These are phyloP conservation scores for Discostella stelligeroides DNA, from an alignment of 108 stramenopile species.

Conservation along the genomic window DNA sequence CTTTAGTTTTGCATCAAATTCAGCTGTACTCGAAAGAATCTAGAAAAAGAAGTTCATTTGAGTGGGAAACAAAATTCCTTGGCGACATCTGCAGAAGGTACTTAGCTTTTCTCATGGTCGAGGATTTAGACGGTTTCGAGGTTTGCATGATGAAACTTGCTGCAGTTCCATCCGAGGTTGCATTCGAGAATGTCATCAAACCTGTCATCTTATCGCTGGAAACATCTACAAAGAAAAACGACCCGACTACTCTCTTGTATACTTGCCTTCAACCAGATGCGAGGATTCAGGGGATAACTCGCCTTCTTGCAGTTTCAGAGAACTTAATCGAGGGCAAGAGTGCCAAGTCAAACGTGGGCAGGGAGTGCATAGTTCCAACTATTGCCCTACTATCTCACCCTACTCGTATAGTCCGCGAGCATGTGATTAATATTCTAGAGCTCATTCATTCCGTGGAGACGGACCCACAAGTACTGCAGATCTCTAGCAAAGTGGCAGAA, in stretches of 20 bases:
- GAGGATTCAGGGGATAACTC: conserved; percentile 25
- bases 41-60: conserved; percentile 24
- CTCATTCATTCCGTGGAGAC: conserved; percentile 25
- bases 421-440: conserved; percentile 50
- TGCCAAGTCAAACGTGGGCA: conserved; percentile 11
- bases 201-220: conserved; percentile 35
- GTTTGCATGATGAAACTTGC: conserved; percentile 21
- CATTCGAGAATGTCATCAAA: conserved; percentile 32
- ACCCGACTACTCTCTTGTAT: conserved; percentile 24
- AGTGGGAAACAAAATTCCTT: conserved; percentile 31
- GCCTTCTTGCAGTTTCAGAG: conserved; percentile 44
- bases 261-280: conserved; percentile 37
- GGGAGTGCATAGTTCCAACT: conserved; percentile 47
- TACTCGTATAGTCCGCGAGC: conserved; percentile 48
- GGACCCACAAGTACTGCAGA: conserved; percentile 24
- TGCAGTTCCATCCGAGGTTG: conserved; percentile 20
- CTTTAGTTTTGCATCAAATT: conserved; percentile 37
- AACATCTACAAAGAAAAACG: conserved; percentile 4
- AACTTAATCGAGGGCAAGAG: conserved; percentile 23
- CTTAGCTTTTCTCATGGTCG: conserved; percentile 5
- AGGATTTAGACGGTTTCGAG: conserved; percentile 19
- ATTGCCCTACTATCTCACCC: conserved; percentile 53
- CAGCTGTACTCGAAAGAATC: conserved; percentile 37
- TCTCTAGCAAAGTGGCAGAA: conserved; percentile 47
- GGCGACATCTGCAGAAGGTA: conserved; percentile 12